Base-by-base conservation (phyloP, 495 filamentous ascomycete species). In the Lepraria neglecta region DNA sequence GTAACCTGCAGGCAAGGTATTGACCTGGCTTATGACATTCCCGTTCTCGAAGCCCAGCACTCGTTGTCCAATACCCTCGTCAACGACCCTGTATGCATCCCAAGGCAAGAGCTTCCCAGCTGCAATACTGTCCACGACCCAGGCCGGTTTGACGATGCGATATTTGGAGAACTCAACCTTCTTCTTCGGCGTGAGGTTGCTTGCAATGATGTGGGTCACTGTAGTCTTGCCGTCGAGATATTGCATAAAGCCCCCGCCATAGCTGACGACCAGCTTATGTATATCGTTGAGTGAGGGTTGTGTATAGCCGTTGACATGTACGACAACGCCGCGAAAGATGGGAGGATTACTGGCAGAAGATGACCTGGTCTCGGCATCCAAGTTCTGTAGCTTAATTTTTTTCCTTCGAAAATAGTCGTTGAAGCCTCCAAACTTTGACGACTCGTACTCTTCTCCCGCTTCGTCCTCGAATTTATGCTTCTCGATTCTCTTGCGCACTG, bases 131-230 rank as follows among this genome's bases (percentile, higher is more conserved):
- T 97, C 94, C 11, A 89, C 85, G 3, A 97, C 80, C 94, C 94
- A 98, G 55, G 91, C 87, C n/a, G 94, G 94, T 72, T 92, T 95
- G 64, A 96, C 94, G 28, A 98, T 89, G 33, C 90, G 84, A 68
- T 96, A 97, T 59, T 82, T 83, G 24, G 75, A 77, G 64, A 95
- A 96, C 63, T 97, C 94, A 38, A 89, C 83, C 33, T 82, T 80
- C 69, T 98, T 98, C 77, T 96, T 97, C 0, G 89, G 89, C 3
- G 94, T 92, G 40, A 98, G 78, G 58, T 84, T 85, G 50, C 88
- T 90, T 6, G 92, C 91, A 68, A 98, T 91, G 67, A 98, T 95
- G 71, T 97, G 95, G 3, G 94, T 98, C 0, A 91, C 90, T 66
- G 84, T 82, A 0, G 92, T 97, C 77, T 97, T 97, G 42, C 86